Conservation (phyloP, 345 rosid species). For the thale cress (Arabidopsis thaliana) region TAIR10.1 NC_003071.7:17850501-17851000, state of each 20-base stretch:
- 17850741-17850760: slow-evolving; percentile 32
- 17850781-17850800: slow-evolving; percentile 60
- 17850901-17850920: background rate
- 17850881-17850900: background rate
- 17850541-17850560: background rate
- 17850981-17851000: slow-evolving; percentile 53
- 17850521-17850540: slow-evolving; percentile 14
- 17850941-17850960: slow-evolving; percentile 25
- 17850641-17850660: slow-evolving; percentile 42
- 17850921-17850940: background rate
- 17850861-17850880: slow-evolving; percentile 78
- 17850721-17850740: background rate
- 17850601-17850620: slow-evolving; percentile 34
- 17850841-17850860: slow-evolving; percentile 86
- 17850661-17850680: slow-evolving; percentile 28
- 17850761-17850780: slow-evolving; percentile 37
- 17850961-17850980: slow-evolving; percentile 72
- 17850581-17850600: background rate
- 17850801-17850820: slow-evolving; percentile 49
- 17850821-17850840: slow-evolving; percentile 69
- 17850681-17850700: background rate
- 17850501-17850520: slow-evolving; percentile 3
- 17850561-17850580: slow-evolving; percentile 10
- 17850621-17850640: slow-evolving; percentile 57
- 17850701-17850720: background rate